Conservation (phyloP, 2,329 filamentous ascomycete genomes). For the Penicillium sp. region DNA sequence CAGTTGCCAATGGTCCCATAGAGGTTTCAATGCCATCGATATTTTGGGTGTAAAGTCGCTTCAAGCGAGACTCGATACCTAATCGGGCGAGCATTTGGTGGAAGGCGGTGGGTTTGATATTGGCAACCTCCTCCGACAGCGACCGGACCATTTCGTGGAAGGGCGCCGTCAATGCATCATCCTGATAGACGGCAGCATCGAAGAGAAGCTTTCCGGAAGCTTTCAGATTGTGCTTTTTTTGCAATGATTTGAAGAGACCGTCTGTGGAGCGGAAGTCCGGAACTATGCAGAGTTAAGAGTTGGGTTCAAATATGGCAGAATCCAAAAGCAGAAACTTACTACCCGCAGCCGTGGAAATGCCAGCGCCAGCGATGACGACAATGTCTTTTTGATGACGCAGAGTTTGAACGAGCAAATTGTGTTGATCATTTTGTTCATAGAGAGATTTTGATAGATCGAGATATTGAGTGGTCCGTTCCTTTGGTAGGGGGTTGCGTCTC, state of each 20-base stretch:
- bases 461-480: slow-evolving; percentile 74
- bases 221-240: slow-evolving; percentile 85
- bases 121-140: slow-evolving; percentile 73
- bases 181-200: slow-evolving; percentile 95
- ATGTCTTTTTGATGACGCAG: slow-evolving; percentile 92
- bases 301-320: slow-evolving; percentile 9
- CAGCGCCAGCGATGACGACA: slow-evolving; percentile 91
- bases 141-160: slow-evolving; percentile 97
- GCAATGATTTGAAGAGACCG: slow-evolving; percentile 82
- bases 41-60: slow-evolving; percentile 94
- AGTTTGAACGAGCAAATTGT: slow-evolving; percentile 69
- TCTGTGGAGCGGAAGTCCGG: slow-evolving; percentile 93
- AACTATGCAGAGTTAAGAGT: slow-evolving; percentile 51
- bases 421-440: slow-evolving; percentile 56
- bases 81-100: slow-evolving; percentile 91
- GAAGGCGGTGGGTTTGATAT: slow-evolving; percentile 79
- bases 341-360: slow-evolving; percentile 93
- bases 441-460: slow-evolving; percentile 61
- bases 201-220: slow-evolving; percentile 93
- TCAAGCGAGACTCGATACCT: slow-evolving; percentile 77
- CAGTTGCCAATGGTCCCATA: slow-evolving; percentile 73
- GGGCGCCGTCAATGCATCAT: slow-evolving; percentile 79
- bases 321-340: slow-evolving; percentile 56
- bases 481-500: slow-evolving; percentile 60
- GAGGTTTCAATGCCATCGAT: slow-evolving; percentile 92